Conservation (phyloP, 129 eudicot species). For the Flaveria brownii region DNA sequence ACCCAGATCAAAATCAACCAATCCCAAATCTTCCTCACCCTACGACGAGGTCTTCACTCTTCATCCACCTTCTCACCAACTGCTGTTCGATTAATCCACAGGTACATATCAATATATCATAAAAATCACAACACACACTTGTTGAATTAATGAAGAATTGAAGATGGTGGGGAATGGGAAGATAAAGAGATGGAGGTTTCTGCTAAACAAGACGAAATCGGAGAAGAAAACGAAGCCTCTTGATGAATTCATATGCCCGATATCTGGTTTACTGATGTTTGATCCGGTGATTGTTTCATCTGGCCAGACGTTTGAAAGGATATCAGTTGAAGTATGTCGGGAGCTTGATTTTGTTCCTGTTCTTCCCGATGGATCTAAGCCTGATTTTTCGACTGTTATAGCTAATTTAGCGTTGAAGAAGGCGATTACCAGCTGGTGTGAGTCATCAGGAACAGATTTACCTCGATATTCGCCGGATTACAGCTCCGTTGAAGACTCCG, state of each 20-base stretch:
- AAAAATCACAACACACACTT: conserved; percentile 12
- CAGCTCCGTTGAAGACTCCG: conserved; percentile 28
- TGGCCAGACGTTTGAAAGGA: conserved; percentile 79
- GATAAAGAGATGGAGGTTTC: conserved; percentile 50
- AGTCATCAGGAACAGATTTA: conserved; percentile 28
- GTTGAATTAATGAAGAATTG: not conserved
- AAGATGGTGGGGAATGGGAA: conserved; percentile 59
- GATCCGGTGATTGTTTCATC: conserved; percentile 85
- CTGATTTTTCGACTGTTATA: conserved; percentile 62
- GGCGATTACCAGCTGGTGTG: conserved; percentile 75
- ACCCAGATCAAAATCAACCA: conserved; percentile 24
- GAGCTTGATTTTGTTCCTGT: conserved; percentile 52
- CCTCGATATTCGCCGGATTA: conserved; percentile 50
- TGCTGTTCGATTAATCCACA: not conserved
- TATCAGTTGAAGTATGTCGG: conserved; percentile 52
- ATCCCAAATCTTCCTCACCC: conserved; percentile 32
- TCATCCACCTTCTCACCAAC: conserved; percentile 17
- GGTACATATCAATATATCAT: not conserved
- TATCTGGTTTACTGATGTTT: conserved; percentile 56
- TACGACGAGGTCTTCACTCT: conserved; percentile 27
- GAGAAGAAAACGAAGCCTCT: conserved; percentile 44
- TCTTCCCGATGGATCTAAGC: conserved; percentile 56
- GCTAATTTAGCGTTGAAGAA: conserved; percentile 69
- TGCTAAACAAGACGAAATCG: conserved; percentile 32
- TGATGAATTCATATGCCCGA: conserved; percentile 68